These are phyloP conservation scores for Musa itinerans DNA, from an alignment of 176 grass and related monocot species.

Conservation along the genomic window DNA sequence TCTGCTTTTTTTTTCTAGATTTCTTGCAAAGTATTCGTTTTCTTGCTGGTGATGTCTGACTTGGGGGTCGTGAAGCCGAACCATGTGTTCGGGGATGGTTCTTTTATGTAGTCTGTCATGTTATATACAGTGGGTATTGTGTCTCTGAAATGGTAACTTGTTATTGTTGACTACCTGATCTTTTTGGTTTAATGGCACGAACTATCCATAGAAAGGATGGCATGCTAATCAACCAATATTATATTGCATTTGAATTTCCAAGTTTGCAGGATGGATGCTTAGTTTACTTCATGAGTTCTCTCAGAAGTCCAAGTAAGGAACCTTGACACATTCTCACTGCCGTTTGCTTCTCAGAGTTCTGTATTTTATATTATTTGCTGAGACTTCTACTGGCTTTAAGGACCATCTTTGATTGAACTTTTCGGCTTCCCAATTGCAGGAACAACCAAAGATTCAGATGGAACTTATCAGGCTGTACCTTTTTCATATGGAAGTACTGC, in stretches of 20 bases:
- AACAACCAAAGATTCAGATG: constrained; percentile 22
- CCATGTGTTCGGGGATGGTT: background rate
- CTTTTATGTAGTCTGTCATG: background rate
- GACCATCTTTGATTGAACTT: constrained; percentile 23
- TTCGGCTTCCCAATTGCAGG: constrained; percentile 36
- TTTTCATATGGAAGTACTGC: constrained; percentile 58
- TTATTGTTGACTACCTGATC: background rate
- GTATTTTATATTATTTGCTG: constrained; percentile 1
- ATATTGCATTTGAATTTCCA: constrained; percentile 32
- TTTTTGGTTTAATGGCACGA: background rate
- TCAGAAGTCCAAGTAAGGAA: constrained; percentile 62
- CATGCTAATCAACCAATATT: constrained; percentile 22
- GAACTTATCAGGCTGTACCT: constrained; percentile 47
- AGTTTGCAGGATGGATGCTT: constrained; percentile 73
- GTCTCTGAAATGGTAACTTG: constrained; percentile 1
- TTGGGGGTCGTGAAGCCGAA: background rate
- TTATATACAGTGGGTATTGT: background rate
- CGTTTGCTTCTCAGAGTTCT: constrained; percentile 15
- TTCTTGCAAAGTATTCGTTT: background rate
- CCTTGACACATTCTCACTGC: constrained; percentile 21
- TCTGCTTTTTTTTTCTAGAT: background rate
- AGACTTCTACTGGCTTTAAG: background rate
- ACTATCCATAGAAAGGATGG: constrained; percentile 2
- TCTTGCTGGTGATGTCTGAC: background rate
- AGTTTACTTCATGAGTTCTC: constrained; percentile 61